Conservation (phyloP, 495 filamentous ascomycete genomes). For the Penicillium subrubescens region DNA sequence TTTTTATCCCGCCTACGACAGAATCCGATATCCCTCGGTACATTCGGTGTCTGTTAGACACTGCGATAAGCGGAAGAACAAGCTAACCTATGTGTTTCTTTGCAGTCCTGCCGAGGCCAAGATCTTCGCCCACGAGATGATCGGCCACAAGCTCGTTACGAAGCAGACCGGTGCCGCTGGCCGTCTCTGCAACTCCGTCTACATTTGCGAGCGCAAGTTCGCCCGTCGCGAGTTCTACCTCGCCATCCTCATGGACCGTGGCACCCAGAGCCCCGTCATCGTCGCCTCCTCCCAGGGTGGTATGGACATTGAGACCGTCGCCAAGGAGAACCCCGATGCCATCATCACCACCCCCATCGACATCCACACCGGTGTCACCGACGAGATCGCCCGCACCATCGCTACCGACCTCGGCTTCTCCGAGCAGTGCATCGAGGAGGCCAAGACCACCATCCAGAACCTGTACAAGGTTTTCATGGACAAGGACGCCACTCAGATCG, state of each 20-base stretch:
- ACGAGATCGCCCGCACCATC: constrained; percentile 89
- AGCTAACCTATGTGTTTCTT: background rate
- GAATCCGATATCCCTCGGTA: background rate
- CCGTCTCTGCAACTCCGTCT: constrained; percentile 92
- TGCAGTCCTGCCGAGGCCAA: constrained; percentile 77
- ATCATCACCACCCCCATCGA: constrained; percentile 92
- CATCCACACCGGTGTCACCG: constrained; percentile 93
- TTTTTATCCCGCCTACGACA: constrained; percentile 7
- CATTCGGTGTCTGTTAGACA: background rate
- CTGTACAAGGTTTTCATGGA: constrained; percentile 98
- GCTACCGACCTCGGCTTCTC: constrained; percentile 93
- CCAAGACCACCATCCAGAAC: constrained; percentile 94
- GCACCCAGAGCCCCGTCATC: constrained; percentile 88
- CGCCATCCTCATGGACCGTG: constrained; percentile 95
- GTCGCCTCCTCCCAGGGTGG: constrained; percentile 97
- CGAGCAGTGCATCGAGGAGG: constrained; percentile 92
- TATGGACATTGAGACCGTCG: constrained; percentile 98
- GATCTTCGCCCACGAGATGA: constrained; percentile 99
- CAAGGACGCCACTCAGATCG: constrained; percentile 97
- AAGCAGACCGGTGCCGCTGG: constrained; percentile 95
- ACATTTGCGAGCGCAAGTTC: constrained; percentile 99
- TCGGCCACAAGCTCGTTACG: constrained; percentile 98
- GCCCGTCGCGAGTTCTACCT: constrained; percentile 99
- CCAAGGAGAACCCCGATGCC: constrained; percentile 94
- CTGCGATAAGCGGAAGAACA: background rate